Evolutionary conservation across 768 basidiomycete genomes (phyloP).

Genomic region (Rhodotorula diobovata): DNA sequence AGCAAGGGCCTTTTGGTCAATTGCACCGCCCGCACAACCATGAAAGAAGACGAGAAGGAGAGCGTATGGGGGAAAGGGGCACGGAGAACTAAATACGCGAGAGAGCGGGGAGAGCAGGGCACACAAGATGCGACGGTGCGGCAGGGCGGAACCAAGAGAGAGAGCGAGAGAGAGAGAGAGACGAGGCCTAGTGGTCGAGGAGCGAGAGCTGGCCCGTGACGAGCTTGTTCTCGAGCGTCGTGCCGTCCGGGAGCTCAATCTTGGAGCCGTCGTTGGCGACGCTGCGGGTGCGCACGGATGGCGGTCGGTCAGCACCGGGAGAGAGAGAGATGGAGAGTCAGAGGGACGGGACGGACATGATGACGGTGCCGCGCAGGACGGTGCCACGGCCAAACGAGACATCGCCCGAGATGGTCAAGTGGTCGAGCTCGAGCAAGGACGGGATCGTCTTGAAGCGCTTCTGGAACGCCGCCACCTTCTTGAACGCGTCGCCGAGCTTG

Average conservation of each 20-base stretch:
- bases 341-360: conserved; percentile 54
- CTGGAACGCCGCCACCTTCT: conserved; percentile 88
- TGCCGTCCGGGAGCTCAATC: conserved; percentile 78
- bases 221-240: conserved; percentile 64
- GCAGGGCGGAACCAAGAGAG: too few species aligned
- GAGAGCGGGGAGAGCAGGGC: too few species aligned
- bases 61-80: too few species aligned
- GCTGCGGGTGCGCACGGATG: background rate
- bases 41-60: too few species aligned
- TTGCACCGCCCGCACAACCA: too few species aligned
- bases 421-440: conserved; percentile 84
- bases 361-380: conserved; percentile 29
- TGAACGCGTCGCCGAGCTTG: conserved; percentile 95
- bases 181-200: background rate
- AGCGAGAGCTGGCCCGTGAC: conserved; percentile 28
- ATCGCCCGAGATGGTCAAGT: conserved; percentile 71
- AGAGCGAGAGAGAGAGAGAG: background rate
- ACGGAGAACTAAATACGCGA: too few species aligned
- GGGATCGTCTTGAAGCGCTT: conserved; percentile 94
- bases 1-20: too few species aligned
- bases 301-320: too few species aligned
- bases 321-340: conserved; percentile 54
- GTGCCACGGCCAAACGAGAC: conserved; percentile 40
- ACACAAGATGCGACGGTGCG: background rate
- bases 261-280: conserved; percentile 76